phyloP scores from a whole-genome alignment of 1,284 basidiomycete species.

The Boletus semigastroideus region DNA sequence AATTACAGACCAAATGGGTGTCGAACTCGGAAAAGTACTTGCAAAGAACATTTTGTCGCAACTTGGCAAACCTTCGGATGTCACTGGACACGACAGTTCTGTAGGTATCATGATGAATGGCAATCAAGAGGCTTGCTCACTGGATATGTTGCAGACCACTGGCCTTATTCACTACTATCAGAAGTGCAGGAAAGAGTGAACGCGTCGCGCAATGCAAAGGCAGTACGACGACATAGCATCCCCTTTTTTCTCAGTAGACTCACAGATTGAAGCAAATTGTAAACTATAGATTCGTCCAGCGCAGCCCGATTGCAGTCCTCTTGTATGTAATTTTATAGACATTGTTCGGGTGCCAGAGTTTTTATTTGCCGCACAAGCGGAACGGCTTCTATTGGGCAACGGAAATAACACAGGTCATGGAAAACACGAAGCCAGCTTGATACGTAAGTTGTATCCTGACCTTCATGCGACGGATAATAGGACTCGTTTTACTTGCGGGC shows the following conservation, averaged over 20 bases:
- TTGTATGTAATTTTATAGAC: slow-evolving; percentile 18
- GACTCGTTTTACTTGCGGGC: slow-evolving; percentile 1
- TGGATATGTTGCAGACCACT: slow-evolving; percentile 61
- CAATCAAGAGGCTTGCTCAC: slow-evolving; percentile 6
- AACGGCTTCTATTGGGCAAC: too few relatives aligned
- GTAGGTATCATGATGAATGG: slow-evolving; percentile 46
- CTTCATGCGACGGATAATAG: background rate
- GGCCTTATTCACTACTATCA: slow-evolving; percentile 95
- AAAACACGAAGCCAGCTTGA: too few relatives aligned
- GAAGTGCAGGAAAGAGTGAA: slow-evolving; percentile 76
- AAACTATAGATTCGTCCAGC: slow-evolving; percentile 2
- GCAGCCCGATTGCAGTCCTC: background rate
- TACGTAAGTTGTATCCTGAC: too few relatives aligned
- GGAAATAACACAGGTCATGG: too few relatives aligned
- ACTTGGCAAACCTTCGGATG: slow-evolving; percentile 79
- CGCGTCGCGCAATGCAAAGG: background rate
- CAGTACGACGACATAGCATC: too few relatives aligned
- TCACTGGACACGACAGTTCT: slow-evolving; percentile 89
- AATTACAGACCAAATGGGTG: slow-evolving; percentile 83
- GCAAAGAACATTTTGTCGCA: slow-evolving; percentile 95
- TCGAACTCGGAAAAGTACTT: slow-evolving; percentile 94
- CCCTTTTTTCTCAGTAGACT: background rate
- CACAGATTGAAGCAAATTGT: slow-evolving; percentile 1
- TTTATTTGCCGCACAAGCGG: too few relatives aligned
- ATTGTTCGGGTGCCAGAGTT: background rate